Evolutionary conservation across 345 rosid species (phyloP), one percentile per base, ranked within the genome.

Genomic region (Gossypioides kirkii): DNA sequence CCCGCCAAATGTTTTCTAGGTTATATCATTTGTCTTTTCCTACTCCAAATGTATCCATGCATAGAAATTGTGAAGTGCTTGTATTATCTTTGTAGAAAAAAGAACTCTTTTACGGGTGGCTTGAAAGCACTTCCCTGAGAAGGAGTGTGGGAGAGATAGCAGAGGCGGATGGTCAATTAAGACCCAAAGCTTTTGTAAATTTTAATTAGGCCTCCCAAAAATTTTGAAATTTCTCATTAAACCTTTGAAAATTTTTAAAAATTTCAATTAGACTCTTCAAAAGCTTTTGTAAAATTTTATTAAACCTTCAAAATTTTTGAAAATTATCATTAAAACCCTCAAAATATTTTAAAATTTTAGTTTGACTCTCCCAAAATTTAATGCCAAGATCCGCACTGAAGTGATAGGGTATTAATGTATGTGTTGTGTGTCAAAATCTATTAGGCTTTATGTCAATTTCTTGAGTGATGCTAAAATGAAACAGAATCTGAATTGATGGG

Each of bases 1-100:
- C 98, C 42, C 78, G 93, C 86, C 90, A 83, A 70, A 79, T 91
- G 73, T 83, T 81, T 77, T 87, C 91, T 55, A 91, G 98, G 98
- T 92, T 32, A 82, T 62, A 75, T 71, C 62, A 10, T 61, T 61
- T 58, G 47, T 61, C 43, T 11, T 47, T 12, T 55, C 2, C 25
- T 4, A 11, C 73, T 32, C 61, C 32, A 18, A 53, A 3, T 70
- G 49, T 55, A 56, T 71, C 23, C 38, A 7, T 42, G 41, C 28
- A 8, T 28, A 49, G 2, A 26, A 32, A 32, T 26, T 49, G 50
- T 49, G 20, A 68, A 49, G 42, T 3, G 26, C 59, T 17, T 12
- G 3, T 46, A 9, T 49, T 49, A 41, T 25, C 71, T 68, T 26
- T 0, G 58, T 2, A 45, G 2, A 12, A 11, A 1, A 22, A 45